A percentile compares a stretch with the other conserved stretches of the same genome.
These are phyloP conservation scores for Aspergillus ruber DNA, from an alignment of 2,329 filamentous ascomycete genomes.

Conservation along the genomic window DNA sequence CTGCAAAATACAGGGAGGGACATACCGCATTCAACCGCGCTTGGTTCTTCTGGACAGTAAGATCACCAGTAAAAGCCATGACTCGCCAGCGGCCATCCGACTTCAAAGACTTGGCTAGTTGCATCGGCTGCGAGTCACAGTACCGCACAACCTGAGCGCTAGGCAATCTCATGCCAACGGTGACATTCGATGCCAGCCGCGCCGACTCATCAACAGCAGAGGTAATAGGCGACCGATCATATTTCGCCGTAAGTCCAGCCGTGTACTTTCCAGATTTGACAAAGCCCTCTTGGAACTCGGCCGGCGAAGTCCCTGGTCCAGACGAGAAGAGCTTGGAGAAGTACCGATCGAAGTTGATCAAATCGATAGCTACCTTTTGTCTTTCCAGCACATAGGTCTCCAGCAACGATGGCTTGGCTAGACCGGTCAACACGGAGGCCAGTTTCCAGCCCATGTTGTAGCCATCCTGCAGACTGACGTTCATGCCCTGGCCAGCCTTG, in stretches of 20 bases:
- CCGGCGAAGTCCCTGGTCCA: constrained; percentile 35
- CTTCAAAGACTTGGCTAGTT: constrained; percentile 43
- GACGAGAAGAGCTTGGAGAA: constrained; percentile 50
- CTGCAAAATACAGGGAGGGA: not conserved
- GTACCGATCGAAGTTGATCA: constrained; percentile 56
- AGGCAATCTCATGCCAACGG: constrained; percentile 45
- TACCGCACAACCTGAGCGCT: constrained; percentile 55
- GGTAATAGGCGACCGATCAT: constrained; percentile 47
- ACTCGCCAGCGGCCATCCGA: constrained; percentile 50
- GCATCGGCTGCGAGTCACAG: constrained; percentile 54
- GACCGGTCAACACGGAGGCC: constrained; percentile 42
- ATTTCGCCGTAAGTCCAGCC: constrained; percentile 53
- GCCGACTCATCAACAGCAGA: constrained; percentile 26
- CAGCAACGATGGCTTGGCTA: constrained; percentile 39
- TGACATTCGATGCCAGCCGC: constrained; percentile 30
- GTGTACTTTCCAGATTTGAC: constrained; percentile 53
- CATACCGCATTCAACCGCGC: constrained; percentile 34
- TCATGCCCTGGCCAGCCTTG: constrained; percentile 61
- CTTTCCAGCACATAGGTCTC: constrained; percentile 51
- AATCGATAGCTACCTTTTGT: constrained; percentile 47
- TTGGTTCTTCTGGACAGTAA: constrained; percentile 21
- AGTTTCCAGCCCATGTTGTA: constrained; percentile 59
- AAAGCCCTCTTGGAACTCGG: constrained; percentile 53
- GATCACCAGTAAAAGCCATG: constrained; percentile 44
- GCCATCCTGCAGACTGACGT: constrained; percentile 50